Evolutionary conservation across 2,329 filamentous ascomycete genomes (phyloP), one percentile per base, ranked within the genome.

Genomic region (Diaporthe sp.): DNA sequence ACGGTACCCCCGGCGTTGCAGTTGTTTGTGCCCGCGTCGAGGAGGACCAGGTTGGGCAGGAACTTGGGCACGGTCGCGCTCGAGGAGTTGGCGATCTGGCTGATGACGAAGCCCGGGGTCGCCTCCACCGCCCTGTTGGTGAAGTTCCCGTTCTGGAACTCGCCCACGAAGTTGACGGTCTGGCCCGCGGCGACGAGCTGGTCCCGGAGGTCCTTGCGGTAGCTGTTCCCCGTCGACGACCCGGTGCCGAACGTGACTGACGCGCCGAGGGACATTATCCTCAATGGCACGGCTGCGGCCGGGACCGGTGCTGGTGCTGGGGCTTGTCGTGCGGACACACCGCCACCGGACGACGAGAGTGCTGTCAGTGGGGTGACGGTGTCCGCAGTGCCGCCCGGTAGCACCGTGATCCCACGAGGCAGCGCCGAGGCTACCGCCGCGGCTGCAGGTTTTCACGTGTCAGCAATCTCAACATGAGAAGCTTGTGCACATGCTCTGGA

Each of bases 11-110:
- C 78, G 25, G 71, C 42, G 69, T 78, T 78, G 74, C 78, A 79
- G 72, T 80, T 77, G 54, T 80, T 80, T 17, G 79, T 77, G 30
- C 79, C 79, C 1, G 78, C 74, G 61, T 77, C 77, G 50, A 80
- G 30, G 22, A 79, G 74, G 19, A 78, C 76, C 15, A 80, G 38
- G 72, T 80, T 78, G 10, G 78, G 78, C 33, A 76, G 61, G 55
- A 78, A 76, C 52, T 45, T 58, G 13, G 78, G 78, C 13, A 77
- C 60, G 1, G 74, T 73, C 15, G 15, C 55, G 30, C 57, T 42
- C 15, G 77, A 77, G 2, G 77, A 40, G 22, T 67, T 71, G 15
- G 77, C 76, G 64, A 79, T 80, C 61, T 80, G 77, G 50, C 45
- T 45, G 55, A 78, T 77, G 25, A 77, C 74, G 70, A 78, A 80